These are phyloP conservation scores for Ambrosia artemisiifolia DNA, from an alignment of 129 eudicot genomes.

Conservation along the genomic window DNA sequence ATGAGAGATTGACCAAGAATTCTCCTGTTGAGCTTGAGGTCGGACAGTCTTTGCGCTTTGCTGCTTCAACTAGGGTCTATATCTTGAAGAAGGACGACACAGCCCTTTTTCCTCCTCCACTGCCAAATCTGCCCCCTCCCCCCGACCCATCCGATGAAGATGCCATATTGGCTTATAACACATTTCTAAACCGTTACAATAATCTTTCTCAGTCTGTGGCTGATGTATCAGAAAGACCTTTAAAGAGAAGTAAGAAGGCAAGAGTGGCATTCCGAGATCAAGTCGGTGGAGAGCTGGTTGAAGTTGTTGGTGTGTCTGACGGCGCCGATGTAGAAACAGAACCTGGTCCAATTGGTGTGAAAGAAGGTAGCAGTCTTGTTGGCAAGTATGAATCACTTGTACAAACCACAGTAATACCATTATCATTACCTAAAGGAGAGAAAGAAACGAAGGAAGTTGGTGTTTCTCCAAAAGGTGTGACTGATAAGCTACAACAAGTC, in stretches of 20 bases:
- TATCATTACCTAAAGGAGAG: slow-evolving; percentile 38
- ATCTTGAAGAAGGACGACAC: slow-evolving; percentile 70
- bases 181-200: slow-evolving; percentile 72
- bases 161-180: slow-evolving; percentile 88
- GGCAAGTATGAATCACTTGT: slow-evolving; percentile 97
- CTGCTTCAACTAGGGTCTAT: slow-evolving; percentile 91
- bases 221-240: slow-evolving; percentile 43
- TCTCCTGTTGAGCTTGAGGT: slow-evolving; percentile 92
- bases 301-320: slow-evolving; percentile 92
- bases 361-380: slow-evolving; percentile 99
- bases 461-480: slow-evolving; percentile 65
- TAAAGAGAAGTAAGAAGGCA: slow-evolving; percentile 64
- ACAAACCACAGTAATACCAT: slow-evolving; percentile 73
- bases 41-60: slow-evolving; percentile 94
- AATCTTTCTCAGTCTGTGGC: slow-evolving; percentile 34
- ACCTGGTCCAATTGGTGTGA: slow-evolving; percentile 94
- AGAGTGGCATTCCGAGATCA: slow-evolving; percentile 87
- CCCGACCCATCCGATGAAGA: slow-evolving; percentile 95
- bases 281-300: slow-evolving; percentile 90
- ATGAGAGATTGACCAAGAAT: slow-evolving; percentile 83
- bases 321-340: slow-evolving; percentile 98
- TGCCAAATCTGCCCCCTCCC: slow-evolving; percentile 63
- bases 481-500: slow-evolving; percentile 78
- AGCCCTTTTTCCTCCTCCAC: slow-evolving; percentile 84
- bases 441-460: slow-evolving; percentile 43